phyloP scores from a whole-genome alignment of 148 eudicot genomes.

The Pharnaceum exiguum region DNA sequence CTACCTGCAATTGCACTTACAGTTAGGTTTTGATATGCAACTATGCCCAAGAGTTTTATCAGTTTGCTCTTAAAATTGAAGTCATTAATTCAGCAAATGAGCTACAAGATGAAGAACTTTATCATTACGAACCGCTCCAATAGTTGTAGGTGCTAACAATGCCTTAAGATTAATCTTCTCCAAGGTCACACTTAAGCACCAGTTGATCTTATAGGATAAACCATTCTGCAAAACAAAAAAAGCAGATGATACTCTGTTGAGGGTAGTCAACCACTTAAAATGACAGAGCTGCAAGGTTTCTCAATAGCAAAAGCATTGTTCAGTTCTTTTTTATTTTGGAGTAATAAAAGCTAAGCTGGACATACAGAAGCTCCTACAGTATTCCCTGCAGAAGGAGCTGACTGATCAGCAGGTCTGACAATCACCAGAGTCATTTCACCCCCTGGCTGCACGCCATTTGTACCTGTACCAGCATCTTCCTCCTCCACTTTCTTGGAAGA shows the following conservation, averaged over 20 bases:
- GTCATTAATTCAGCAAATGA: too few relatives aligned
- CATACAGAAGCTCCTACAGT: too few relatives aligned
- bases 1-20: slow-evolving; percentile 1
- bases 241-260: too few relatives aligned
- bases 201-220: slow-evolving; percentile 14
- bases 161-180: slow-evolving; percentile 30
- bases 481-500: slow-evolving; percentile 18
- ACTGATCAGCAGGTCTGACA: background rate
- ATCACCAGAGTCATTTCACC: background rate
- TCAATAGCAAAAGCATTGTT: too few relatives aligned
- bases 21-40: too few relatives aligned
- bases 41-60: too few relatives aligned
- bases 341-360: too few relatives aligned
- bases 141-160: slow-evolving; percentile 35
- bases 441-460: background rate
- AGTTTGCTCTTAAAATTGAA: background rate
- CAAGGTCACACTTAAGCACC: slow-evolving; percentile 5
- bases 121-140: slow-evolving; percentile 26
- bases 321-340: too few relatives aligned
- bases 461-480: background rate
- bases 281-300: too few relatives aligned
- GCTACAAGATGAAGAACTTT: background rate
- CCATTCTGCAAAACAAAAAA: slow-evolving; percentile 10
- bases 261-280: too few relatives aligned
- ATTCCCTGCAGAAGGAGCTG: too few relatives aligned